phyloP scores from a whole-genome alignment of 2,329 filamentous ascomycete species.

The Hymenoscyphus infarciens region DNA sequence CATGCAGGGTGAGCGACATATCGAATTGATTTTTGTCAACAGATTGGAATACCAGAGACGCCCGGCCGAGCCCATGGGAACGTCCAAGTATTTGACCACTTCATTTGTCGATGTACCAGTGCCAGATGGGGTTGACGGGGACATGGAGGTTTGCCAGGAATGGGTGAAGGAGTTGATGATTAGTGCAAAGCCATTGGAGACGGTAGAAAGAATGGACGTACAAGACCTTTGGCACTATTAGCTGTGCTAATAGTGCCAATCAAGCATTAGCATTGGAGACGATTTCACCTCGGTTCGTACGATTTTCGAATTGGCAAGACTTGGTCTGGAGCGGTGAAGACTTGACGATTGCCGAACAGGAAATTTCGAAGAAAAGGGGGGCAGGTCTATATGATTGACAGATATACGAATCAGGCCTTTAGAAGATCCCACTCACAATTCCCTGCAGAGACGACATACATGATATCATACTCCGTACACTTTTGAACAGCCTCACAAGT shows the following conservation, averaged over 20 bases:
- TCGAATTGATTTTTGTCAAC: slow-evolving; percentile 18
- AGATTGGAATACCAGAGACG: slow-evolving; percentile 9
- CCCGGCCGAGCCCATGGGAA: slow-evolving; percentile 25
- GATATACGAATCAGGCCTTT: not conserved
- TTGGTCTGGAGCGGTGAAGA: not conserved
- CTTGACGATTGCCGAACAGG: not conserved
- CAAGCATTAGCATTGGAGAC: not conserved
- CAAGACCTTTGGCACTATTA: not conserved
- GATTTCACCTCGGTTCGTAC: not conserved
- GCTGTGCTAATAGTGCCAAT: too few relatives aligned
- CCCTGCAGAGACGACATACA: too few relatives aligned
- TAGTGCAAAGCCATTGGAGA: not conserved
- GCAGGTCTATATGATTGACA: not conserved
- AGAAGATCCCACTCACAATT: too few relatives aligned
- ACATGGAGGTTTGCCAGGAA: slow-evolving; percentile 38
- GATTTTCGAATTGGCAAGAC: not conserved
- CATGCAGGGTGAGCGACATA: slow-evolving; percentile 13
- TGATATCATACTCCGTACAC: not conserved
- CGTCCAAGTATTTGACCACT: slow-evolving; percentile 38
- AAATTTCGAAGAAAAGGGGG: not conserved
- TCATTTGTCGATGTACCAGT: slow-evolving; percentile 40
- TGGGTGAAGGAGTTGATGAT: slow-evolving; percentile 41
- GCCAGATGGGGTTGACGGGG: slow-evolving; percentile 40
- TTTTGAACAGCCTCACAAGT: not conserved
- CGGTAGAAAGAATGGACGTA: not conserved